phyloP scores from a whole-genome alignment of 2,329 filamentous ascomycete species.

The Phialophora macrospora region DNA sequence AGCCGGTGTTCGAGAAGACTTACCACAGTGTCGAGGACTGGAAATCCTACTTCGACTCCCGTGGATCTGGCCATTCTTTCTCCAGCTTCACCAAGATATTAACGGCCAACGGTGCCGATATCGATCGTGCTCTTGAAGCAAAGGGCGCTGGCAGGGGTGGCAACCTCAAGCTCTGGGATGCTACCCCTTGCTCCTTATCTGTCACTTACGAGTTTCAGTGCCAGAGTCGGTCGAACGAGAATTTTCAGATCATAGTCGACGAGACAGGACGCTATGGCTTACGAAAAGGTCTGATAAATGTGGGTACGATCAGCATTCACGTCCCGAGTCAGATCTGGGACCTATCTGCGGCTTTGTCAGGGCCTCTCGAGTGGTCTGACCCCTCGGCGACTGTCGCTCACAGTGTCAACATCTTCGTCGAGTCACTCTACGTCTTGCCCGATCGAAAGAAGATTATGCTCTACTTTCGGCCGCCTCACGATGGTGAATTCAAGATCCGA shows the following conservation, averaged over 20 bases:
- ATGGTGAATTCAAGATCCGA: slow-evolving; percentile 32
- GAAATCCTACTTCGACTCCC: slow-evolving; percentile 43
- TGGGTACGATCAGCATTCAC: slow-evolving; percentile 48
- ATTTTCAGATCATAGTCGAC: slow-evolving; percentile 45
- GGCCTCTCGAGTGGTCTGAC: slow-evolving; percentile 39
- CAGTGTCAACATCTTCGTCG: slow-evolving; percentile 42
- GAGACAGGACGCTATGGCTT: slow-evolving; percentile 43
- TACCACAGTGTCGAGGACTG: slow-evolving; percentile 39
- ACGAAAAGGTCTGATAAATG: slow-evolving; percentile 37
- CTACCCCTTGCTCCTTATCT: slow-evolving; percentile 16
- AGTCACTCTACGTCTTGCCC: slow-evolving; percentile 45
- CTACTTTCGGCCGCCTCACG: slow-evolving; percentile 39
- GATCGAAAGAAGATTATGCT: slow-evolving; percentile 41
- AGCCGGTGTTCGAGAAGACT: slow-evolving; percentile 21
- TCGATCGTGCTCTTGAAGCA: slow-evolving; percentile 48
- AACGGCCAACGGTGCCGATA: slow-evolving; percentile 48
- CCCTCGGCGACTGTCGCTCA: slow-evolving; percentile 40
- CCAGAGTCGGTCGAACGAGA: slow-evolving; percentile 41
- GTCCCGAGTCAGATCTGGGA: slow-evolving; percentile 50
- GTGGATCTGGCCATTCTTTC: slow-evolving; percentile 21
- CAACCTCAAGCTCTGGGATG: slow-evolving; percentile 23
- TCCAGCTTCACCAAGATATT: slow-evolving; percentile 47
- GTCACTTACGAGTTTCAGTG: slow-evolving; percentile 51
- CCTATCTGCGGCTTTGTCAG: slow-evolving; percentile 43
- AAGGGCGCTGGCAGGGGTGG: slow-evolving; percentile 36